phyloP scores from a whole-genome alignment of 441 rosid genomes.

The Melastoma candidum region DNA sequence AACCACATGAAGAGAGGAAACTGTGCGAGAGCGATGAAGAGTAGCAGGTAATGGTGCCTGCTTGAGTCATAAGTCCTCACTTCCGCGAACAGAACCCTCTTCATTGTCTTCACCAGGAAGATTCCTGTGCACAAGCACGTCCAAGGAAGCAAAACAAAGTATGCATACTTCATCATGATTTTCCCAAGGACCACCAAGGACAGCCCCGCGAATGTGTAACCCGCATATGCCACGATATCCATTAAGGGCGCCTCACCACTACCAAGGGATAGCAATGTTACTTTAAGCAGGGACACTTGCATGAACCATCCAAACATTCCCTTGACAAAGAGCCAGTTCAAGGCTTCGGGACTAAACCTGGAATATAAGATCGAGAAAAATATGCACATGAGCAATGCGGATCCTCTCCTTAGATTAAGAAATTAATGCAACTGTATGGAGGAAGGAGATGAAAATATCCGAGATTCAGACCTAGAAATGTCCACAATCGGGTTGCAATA shows the following conservation, averaged over 20 bases:
- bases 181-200: constrained; percentile 8
- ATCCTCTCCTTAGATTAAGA: too few species aligned
- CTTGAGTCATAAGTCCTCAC: constrained; percentile 8
- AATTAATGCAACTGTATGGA: too few species aligned
- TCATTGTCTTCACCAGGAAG: constrained; percentile 11
- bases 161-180: not conserved
- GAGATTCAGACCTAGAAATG: too few species aligned
- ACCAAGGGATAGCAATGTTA: constrained; percentile 7
- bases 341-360: constrained; percentile 10
- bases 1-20: constrained; percentile 11
- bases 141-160: not conserved
- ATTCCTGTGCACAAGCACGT: constrained; percentile 9
- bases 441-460: too few species aligned
- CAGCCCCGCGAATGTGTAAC: constrained; percentile 8
- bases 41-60: constrained; percentile 9
- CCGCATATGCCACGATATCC: constrained; percentile 5
- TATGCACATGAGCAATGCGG: not conserved
- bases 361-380: not conserved
- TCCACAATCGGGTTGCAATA: too few species aligned
- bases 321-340: constrained; percentile 9
- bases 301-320: constrained; percentile 7
- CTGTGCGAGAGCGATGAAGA: constrained; percentile 10
- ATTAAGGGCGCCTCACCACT: constrained; percentile 9
- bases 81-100: constrained; percentile 8
- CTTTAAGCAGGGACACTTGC: constrained; percentile 7